These are phyloP conservation scores for Aspergillus panamensis DNA, from an alignment of 495 filamentous ascomycete genomes.

Conservation along the genomic window DNA sequence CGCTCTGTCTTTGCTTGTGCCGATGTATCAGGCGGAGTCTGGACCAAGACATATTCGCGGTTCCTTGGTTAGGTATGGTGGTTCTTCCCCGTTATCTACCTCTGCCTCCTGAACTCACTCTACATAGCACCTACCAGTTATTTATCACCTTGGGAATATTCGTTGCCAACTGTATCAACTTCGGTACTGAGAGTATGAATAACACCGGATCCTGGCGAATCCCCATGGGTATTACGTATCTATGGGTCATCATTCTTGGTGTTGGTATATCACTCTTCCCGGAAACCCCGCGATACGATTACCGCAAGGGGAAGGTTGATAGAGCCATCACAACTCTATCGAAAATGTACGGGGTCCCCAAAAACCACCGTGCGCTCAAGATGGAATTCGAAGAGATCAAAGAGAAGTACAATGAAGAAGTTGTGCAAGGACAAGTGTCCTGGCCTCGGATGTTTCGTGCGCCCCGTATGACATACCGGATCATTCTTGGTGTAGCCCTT, in stretches of 20 bases:
- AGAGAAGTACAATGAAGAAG: conserved; percentile 52
- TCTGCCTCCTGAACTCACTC: too few species aligned
- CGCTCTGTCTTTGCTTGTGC: conserved; percentile 61
- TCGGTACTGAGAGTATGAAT: conserved; percentile 53
- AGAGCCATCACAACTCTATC: conserved; percentile 63
- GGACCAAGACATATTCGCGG: conserved; percentile 61
- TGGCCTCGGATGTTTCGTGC: conserved; percentile 56
- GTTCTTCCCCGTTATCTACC: background rate
- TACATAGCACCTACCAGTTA: conserved; percentile 61
- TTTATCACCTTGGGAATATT: conserved; percentile 87
- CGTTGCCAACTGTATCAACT: conserved; percentile 75
- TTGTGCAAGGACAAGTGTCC: conserved; percentile 38
- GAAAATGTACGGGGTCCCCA: conserved; percentile 62
- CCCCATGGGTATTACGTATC: conserved; percentile 70
- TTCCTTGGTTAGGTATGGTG: conserved; percentile 52
- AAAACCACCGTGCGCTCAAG: conserved; percentile 57
- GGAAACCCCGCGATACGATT: conserved; percentile 67
- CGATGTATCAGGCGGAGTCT: conserved; percentile 70
- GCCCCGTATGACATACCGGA: conserved; percentile 65
- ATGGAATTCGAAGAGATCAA: conserved; percentile 63
- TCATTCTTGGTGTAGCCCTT: conserved; percentile 59
- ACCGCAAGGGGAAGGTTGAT: conserved; percentile 57
- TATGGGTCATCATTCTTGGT: conserved; percentile 69
- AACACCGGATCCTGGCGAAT: conserved; percentile 67
- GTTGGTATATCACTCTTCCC: conserved; percentile 64